phyloP scores from a whole-genome alignment of 495 filamentous ascomycete genomes.

The Hyaloscypha hepaticicola region DNA sequence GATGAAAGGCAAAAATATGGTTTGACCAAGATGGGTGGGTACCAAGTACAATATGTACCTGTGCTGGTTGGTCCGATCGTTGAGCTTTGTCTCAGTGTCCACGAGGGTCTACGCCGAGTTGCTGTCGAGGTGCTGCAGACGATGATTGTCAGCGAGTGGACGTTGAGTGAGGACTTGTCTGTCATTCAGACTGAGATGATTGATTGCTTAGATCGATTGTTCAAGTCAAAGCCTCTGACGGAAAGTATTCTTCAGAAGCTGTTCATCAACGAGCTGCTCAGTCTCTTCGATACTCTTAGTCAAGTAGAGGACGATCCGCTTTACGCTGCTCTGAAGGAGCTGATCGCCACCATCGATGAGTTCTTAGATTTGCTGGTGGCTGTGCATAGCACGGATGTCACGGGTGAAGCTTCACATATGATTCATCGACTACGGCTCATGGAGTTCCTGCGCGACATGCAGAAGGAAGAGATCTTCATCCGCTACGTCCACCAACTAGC shows the following conservation, averaged over 20 bases:
- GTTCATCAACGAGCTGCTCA: slow-evolving; percentile 83
- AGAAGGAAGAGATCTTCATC: slow-evolving; percentile 95
- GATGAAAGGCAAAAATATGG: slow-evolving; percentile 76
- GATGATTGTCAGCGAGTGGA: slow-evolving; percentile 99
- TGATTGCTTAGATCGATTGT: slow-evolving; percentile 87
- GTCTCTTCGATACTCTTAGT: slow-evolving; percentile 72
- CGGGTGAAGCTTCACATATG: slow-evolving; percentile 72
- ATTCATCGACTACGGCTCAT: slow-evolving; percentile 88
- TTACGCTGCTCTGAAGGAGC: slow-evolving; percentile 69
- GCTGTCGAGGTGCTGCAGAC: slow-evolving; percentile 92
- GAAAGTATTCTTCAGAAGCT: slow-evolving; percentile 90
- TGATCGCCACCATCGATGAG: slow-evolving; percentile 83
- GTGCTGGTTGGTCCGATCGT: slow-evolving; percentile 88
- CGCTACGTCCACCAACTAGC: slow-evolving; percentile 95
- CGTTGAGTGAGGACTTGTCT: slow-evolving; percentile 86
- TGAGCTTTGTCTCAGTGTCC: slow-evolving; percentile 90
- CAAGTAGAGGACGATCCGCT: slow-evolving; percentile 67
- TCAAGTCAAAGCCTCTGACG: slow-evolving; percentile 82
- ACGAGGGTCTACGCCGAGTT: slow-evolving; percentile 84
- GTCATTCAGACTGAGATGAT: slow-evolving; percentile 97
- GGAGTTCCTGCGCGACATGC: slow-evolving; percentile 97
- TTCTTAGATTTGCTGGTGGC: slow-evolving; percentile 89
- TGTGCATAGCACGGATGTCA: slow-evolving; percentile 79
- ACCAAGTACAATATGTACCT: slow-evolving; percentile 97
- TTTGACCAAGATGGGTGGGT: slow-evolving; percentile 83